These are phyloP conservation scores for Kuraishia borneana DNA, from an alignment of 805 yeast genomes.

Conservation along the genomic window DNA sequence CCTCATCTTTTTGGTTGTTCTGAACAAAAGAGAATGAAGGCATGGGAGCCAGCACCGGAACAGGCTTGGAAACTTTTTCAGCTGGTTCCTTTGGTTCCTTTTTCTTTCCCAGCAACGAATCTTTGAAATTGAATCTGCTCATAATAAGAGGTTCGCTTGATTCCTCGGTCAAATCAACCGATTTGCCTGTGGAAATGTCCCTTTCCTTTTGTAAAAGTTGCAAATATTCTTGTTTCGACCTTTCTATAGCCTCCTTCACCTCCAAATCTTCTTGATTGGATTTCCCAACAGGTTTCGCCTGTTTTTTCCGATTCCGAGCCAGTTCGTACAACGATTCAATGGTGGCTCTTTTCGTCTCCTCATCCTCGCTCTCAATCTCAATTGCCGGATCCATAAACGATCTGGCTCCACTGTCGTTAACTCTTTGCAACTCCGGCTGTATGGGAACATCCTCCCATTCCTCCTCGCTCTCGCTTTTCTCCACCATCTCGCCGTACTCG, in stretches of 20 bases:
- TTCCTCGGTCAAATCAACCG: not conserved
- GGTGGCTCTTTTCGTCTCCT: conserved; percentile 13
- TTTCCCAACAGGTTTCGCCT: conserved; percentile 1
- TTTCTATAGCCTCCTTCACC: conserved; percentile 33
- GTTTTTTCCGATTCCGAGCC: conserved; percentile 8
- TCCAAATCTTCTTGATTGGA: conserved; percentile 9
- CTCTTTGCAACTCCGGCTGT: conserved; percentile 23
- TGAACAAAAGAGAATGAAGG: not conserved
- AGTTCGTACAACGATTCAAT: conserved; percentile 20
- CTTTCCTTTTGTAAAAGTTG: conserved; percentile 17
- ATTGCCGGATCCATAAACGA: conserved; percentile 3
- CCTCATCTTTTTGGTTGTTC: conserved; percentile 11
- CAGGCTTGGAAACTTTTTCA: not conserved
- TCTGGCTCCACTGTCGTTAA: not conserved
- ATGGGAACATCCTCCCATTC: conserved; percentile 70
- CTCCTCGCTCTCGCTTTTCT: conserved; percentile 13
- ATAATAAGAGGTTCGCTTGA: not conserved
- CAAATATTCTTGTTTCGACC: conserved; percentile 30
- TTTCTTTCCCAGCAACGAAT: not conserved
- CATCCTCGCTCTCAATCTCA: conserved; percentile 6
- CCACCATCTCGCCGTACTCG: conserved; percentile 8
- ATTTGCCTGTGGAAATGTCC: conserved; percentile 2
- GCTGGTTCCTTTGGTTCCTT: not conserved
- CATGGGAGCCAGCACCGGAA: not conserved
- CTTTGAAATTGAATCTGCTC: not conserved